Evolutionary conservation across 768 basidiomycete genomes (phyloP).

Genomic region (Sporobolomyces pararoseus): DNA sequence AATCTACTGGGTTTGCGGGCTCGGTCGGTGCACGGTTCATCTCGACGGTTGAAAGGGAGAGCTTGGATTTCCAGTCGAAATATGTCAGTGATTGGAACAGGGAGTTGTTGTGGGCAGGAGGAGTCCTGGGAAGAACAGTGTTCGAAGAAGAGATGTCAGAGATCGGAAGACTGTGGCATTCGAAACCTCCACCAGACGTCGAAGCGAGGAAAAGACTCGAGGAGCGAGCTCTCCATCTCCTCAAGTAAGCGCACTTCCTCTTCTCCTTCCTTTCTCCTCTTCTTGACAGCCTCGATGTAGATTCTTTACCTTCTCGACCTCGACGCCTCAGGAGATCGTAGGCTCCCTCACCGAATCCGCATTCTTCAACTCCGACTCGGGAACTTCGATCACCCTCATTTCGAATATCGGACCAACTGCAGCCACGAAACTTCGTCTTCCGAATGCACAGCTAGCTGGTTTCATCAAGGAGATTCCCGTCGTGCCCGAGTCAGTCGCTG

Average conservation of each 20-base stretch:
- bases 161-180: constrained; percentile 18
- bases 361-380: constrained; percentile 67
- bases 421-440: constrained; percentile 66
- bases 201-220: constrained; percentile 53
- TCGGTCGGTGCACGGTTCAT: constrained; percentile 80
- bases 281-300: neutral
- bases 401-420: constrained; percentile 69
- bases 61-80: constrained; percentile 51
- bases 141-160: constrained; percentile 74
- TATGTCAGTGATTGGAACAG: constrained; percentile 65
- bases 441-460: constrained; percentile 63
- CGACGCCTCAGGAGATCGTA: constrained; percentile 80
- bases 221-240: constrained; percentile 66
- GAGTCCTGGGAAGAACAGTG: constrained; percentile 71
- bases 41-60: constrained; percentile 92
- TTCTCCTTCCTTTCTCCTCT: neutral
- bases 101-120: constrained; percentile 79
- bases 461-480: constrained; percentile 78
- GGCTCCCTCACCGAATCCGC: constrained; percentile 66
- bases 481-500: constrained; percentile 61
- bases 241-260: constrained; percentile 52
- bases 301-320: constrained; percentile 84
- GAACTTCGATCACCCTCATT: constrained; percentile 63
- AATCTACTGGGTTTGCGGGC: constrained; percentile 77
- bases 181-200: constrained; percentile 1